Conservation (phyloP, 768 basidiomycete species). For the Termitomyces sp. region DNA sequence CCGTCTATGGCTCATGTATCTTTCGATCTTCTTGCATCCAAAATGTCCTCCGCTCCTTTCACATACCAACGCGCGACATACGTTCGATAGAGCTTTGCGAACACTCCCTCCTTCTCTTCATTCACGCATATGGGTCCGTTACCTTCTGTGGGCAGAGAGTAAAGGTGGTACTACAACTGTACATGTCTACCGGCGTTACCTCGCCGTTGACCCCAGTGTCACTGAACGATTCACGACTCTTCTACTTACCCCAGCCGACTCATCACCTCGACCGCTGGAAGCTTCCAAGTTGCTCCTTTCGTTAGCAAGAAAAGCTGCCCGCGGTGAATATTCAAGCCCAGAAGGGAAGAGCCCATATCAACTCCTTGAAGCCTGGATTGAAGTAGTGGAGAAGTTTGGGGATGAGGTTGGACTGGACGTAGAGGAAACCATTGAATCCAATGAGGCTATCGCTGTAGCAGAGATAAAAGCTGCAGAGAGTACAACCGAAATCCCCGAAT, state of each 20-base stretch:
- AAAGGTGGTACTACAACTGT: slow-evolving; percentile 77
- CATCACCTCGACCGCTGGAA: slow-evolving; percentile 73
- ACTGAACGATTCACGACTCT: slow-evolving; percentile 75
- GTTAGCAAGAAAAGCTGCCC: slow-evolving; percentile 76
- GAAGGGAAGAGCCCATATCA: slow-evolving; percentile 97
- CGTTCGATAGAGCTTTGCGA: slow-evolving; percentile 91
- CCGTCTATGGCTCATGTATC: slow-evolving; percentile 89
- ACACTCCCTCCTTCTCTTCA: slow-evolving; percentile 93
- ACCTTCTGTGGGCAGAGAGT: slow-evolving; percentile 86
- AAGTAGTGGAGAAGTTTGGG: slow-evolving; percentile 83
- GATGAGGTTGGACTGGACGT: slow-evolving; percentile 91
- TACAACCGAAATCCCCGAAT: slow-evolving; percentile 15
- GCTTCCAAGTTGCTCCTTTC: slow-evolving; percentile 88
- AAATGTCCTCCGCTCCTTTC: slow-evolving; percentile 79
- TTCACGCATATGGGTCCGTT: slow-evolving; percentile 86
- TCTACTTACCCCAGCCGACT: slow-evolving; percentile 54
- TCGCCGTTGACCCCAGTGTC: slow-evolving; percentile 71
- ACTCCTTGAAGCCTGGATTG: slow-evolving; percentile 86
- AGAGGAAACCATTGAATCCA: slow-evolving; percentile 61
- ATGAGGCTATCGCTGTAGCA: slow-evolving; percentile 41
- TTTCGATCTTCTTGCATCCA: slow-evolving; percentile 86
- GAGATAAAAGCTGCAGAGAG: slow-evolving; percentile 31
- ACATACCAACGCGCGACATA: slow-evolving; percentile 86
- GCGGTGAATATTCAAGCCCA: slow-evolving; percentile 78
- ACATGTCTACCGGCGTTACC: slow-evolving; percentile 83